These are phyloP conservation scores for Guadua angustifolia DNA, from an alignment of 176 grass and related monocot genomes.

Conservation along the genomic window DNA sequence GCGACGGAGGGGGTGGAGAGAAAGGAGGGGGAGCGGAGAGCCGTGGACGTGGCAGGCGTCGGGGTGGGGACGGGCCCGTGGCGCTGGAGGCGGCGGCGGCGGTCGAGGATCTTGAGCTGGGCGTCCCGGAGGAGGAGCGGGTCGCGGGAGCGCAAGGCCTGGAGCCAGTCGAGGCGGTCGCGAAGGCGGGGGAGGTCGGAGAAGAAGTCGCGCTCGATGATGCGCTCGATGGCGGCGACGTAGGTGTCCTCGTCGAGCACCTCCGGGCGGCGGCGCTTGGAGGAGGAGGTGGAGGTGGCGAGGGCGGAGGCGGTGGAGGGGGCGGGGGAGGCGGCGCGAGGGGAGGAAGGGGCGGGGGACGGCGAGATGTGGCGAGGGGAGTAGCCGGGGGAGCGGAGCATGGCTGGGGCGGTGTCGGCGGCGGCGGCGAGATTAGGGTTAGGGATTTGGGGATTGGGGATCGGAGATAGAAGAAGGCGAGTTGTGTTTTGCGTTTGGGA, in stretches of 20 bases:
- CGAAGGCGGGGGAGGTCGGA: slow-evolving; percentile 83
- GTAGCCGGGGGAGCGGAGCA: slow-evolving; percentile 86
- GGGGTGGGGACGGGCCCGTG: slow-evolving; percentile 46
- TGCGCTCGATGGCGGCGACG: slow-evolving; percentile 74
- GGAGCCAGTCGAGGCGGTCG: slow-evolving; percentile 92
- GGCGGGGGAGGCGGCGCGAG: slow-evolving; percentile 30
- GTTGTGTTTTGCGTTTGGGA: not conserved
- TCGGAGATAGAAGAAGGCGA: not conserved
- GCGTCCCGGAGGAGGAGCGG: slow-evolving; percentile 83
- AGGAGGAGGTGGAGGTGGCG: slow-evolving; percentile 28
- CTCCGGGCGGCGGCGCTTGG: slow-evolving; percentile 62
- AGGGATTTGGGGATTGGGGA: slow-evolving; percentile 22
- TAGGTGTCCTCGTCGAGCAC: slow-evolving; percentile 93
- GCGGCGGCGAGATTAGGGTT: slow-evolving; percentile 52
- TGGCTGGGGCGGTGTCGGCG: slow-evolving; percentile 26
- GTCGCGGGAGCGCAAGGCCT: slow-evolving; percentile 81
- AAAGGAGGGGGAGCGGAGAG: slow-evolving; percentile 65
- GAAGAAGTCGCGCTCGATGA: slow-evolving; percentile 97
- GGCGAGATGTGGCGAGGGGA: slow-evolving; percentile 75
- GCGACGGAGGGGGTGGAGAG: slow-evolving; percentile 56
- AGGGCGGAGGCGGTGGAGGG: slow-evolving; percentile 39
- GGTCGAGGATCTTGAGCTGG: slow-evolving; percentile 96
- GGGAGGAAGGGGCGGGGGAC: slow-evolving; percentile 42
- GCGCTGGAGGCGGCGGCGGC: slow-evolving; percentile 43
- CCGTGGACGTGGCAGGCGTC: slow-evolving; percentile 61